Conservation (phyloP, 2,329 filamentous ascomycete genomes). For the Fusarium nisikadoi region DNA sequence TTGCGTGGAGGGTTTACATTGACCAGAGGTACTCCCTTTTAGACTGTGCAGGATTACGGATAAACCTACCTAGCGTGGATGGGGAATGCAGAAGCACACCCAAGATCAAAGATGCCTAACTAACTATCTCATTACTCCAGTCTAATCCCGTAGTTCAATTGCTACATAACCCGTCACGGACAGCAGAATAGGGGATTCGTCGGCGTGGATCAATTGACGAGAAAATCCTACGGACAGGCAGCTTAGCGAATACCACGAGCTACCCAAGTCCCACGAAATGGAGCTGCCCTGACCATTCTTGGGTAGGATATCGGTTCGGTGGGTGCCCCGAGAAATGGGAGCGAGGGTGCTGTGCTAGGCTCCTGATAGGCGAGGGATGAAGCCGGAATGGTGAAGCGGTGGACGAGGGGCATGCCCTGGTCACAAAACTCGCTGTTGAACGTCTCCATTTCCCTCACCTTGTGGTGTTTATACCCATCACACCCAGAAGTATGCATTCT, state of each 20-base stretch:
- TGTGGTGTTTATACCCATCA: constrained; percentile 25
- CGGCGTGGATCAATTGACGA: background rate
- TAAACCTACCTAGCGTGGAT: constrained; percentile 23
- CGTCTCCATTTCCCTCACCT: constrained; percentile 24
- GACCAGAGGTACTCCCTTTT: constrained; percentile 23
- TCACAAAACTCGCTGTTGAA: constrained; percentile 28
- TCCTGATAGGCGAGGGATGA: constrained; percentile 40
- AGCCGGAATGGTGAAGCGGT: constrained; percentile 38
- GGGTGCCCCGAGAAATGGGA: constrained; percentile 36
- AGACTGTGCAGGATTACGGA: constrained; percentile 24
- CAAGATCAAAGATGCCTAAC: constrained; percentile 1
- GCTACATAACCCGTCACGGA: background rate
- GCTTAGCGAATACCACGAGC: constrained; percentile 21
- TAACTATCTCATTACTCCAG: background rate
- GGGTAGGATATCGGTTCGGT: constrained; percentile 34
- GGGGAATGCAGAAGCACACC: constrained; percentile 32
- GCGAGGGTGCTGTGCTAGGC: constrained; percentile 32
- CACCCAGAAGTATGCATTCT: background rate
- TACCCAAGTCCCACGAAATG: constrained; percentile 21
- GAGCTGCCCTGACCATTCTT: constrained; percentile 25
- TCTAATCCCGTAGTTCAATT: background rate
- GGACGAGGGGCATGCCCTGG: constrained; percentile 35
- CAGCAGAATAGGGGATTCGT: constrained; percentile 20
- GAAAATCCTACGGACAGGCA: constrained; percentile 1
- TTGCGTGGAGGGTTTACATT: constrained; percentile 31